Evolutionary conservation across 768 basidiomycete species (phyloP).

Genomic region (Megacollybia marginata): DNA sequence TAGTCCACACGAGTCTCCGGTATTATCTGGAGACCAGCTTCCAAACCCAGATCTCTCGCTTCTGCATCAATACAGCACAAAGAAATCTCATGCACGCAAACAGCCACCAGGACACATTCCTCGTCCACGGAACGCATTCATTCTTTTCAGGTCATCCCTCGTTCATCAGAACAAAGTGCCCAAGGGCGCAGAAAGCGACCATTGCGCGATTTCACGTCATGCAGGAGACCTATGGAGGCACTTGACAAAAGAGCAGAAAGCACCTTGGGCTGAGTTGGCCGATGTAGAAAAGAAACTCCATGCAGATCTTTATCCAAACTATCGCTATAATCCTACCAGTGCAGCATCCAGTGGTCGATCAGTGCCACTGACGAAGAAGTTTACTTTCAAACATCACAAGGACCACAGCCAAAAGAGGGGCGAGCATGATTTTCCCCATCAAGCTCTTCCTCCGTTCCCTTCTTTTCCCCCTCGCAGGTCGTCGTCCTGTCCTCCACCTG

Average conservation of each 20-base stretch:
- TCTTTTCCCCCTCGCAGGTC: slow-evolving; percentile 22
- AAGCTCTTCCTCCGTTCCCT: not conserved
- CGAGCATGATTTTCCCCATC: no score
- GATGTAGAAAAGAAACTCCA: slow-evolving; percentile 39
- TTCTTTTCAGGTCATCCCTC: slow-evolving; percentile 71
- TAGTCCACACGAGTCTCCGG: no score
- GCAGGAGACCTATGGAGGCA: slow-evolving; percentile 61
- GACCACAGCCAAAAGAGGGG: no score
- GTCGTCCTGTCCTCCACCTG: slow-evolving; percentile 33
- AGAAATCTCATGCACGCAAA: slow-evolving; percentile 43
- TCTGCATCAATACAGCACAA: slow-evolving; percentile 2
- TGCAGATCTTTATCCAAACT: slow-evolving; percentile 31
- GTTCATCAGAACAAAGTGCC: slow-evolving; percentile 56
- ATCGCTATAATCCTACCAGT: slow-evolving; percentile 29
- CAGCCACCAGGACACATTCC: slow-evolving; percentile 52
- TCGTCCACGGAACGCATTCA: slow-evolving; percentile 73
- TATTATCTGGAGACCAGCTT: not conserved
- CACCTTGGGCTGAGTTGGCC: slow-evolving; percentile 46
- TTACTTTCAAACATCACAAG: no score
- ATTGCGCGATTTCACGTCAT: slow-evolving; percentile 61
- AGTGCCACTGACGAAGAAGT: no score
- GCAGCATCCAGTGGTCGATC: no score
- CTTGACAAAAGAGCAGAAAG: slow-evolving; percentile 37
- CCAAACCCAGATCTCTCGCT: slow-evolving; percentile 2
- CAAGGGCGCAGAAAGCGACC: slow-evolving; percentile 48